Base-by-base conservation (phyloP, 2,329 filamentous ascomycete species). In the Colletotrichum karsti region DNA sequence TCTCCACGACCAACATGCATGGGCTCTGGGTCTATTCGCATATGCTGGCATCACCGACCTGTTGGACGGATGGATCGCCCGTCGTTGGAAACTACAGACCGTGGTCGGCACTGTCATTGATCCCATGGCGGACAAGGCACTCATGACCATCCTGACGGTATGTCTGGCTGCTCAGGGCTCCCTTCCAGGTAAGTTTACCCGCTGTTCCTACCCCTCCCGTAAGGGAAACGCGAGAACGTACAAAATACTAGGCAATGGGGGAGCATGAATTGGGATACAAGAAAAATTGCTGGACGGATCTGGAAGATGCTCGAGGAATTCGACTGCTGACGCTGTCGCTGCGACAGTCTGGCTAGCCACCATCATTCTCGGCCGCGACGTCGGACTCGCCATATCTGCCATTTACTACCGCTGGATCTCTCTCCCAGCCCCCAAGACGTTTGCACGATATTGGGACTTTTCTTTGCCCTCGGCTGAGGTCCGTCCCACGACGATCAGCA, bases 361-460 rank as follows among this genome's bases (percentile, higher is more conserved):
- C n/a, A 90, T 98, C 55, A 97, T 99, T 69, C 88, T 99, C 4
- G 95, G 95, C 28, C 90, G 96, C 46, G 96, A 99, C 74, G 88
- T 93, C 44, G 93, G 91, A 20, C 87, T 99, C 5, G 94, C 88
- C 26, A 86, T 97, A 22, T 90, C 94, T 2, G 96, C 96, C 24
- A 91, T 99, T 73, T 98, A 98, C 83, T 98, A 96, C 80, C 92
- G 96, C 71, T 98, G 94, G 88, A 97, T 98, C 72, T 97, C 93
- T 2, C 87, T 99, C 6, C 96, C 96, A 0, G 91, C 93, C 0
- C 96, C 96, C 2, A 98, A 98, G 82, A 98, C 96, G 0, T 93
- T 98, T 80, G 82, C 88, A 18, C 86, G 96, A 18, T 99, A 98
- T 81, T 99, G 96, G 96, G 96, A 99, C 80, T 98, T 99, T 77